Conservation (phyloP, 139 green algal genomes). For the Ulvella scutata region DNA sequence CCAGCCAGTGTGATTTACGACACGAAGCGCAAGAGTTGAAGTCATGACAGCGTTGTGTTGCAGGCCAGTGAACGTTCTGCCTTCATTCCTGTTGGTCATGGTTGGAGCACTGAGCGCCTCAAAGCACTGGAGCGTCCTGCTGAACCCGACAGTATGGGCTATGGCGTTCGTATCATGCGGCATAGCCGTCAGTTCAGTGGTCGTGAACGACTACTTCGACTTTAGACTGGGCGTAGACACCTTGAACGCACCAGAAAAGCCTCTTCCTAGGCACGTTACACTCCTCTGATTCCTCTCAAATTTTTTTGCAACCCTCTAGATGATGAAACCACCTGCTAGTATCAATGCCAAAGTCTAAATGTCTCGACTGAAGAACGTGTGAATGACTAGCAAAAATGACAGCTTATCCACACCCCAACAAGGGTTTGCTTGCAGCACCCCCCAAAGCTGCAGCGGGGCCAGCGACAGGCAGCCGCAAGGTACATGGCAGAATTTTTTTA, state of each 20-base stretch:
- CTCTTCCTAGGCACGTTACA: constrained; percentile 8
- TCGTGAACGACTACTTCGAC: constrained; percentile 67
- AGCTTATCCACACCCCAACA: no score
- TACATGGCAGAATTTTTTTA: no score
- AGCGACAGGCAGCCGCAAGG: no score
- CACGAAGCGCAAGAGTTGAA: no score
- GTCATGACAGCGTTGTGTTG: no score
- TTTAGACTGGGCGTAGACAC: constrained; percentile 16
- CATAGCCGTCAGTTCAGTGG: constrained; percentile 29
- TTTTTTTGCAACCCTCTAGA: not conserved
- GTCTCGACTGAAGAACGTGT: not conserved
- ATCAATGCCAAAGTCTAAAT: no score
- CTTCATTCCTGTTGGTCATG: constrained; percentile 32
- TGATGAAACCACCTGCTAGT: no score
- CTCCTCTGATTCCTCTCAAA: not conserved
- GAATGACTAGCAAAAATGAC: no score
- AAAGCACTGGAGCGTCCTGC: not conserved
- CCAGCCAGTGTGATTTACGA: no score
- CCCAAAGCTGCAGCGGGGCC: no score
- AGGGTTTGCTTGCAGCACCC: no score
- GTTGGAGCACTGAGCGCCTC: constrained; percentile 28
- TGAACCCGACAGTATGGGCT: constrained; percentile 11
- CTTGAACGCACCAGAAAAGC: constrained; percentile 42
- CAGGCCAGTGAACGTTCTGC: constrained; percentile 38
- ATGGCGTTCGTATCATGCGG: constrained; percentile 22